Evolutionary conservation across 768 basidiomycete genomes (phyloP), one percentile per base, ranked within the genome.

Genomic region (Agrocybe praecox): DNA sequence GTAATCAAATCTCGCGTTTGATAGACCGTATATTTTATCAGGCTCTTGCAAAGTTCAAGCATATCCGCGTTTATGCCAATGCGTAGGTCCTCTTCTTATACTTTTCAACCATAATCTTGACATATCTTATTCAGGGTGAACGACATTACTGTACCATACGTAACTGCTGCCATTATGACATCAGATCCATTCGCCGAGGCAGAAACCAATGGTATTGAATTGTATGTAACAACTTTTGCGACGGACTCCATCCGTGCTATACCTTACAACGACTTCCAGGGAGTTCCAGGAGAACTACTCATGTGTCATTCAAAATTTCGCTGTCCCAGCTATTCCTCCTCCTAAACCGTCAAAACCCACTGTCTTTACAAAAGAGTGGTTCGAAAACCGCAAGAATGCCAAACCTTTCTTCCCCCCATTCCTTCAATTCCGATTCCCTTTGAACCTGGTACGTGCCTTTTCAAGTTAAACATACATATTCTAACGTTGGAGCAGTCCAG

Each of bases 91-190:
- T 12, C 36, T 5, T 53, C 15, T n/a, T 34, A 9, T 29, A 12
- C 43, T 24, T 29, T 36, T 29, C 9, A 21, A 46, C 6, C 6
- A 44, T 40, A 21, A 36, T 15, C 14, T n/a, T 42, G 46, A 53
- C 53, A 47, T 46, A 21, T 40, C 14, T 36, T 26, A 42, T 43
- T 49, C 22, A 89, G 87, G 2, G 70, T 92, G 15, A 86, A 88
- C 62, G 94, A 96, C 63, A 55, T 74, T 2, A 93, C 93, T 0
- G 94, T 96, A 2, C 91, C 94, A 0, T 96, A 90, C 65, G 73
- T 89, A 15, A 93, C 91, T 1, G 84, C 90, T 7, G 85, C 86
- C 8, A 88, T 94, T 29, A 88, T 91, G 57, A 69, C 74, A 0
- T 71, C 80, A 58, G 89, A 96, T 69, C 79, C 84, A 0, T 94